A percentile compares a stretch with the other conserved stretches of the same genome.
These are phyloP conservation scores for Nannizziopsis barbatae DNA, from an alignment of 2,329 filamentous ascomycete species.

Conservation along the genomic window DNA sequence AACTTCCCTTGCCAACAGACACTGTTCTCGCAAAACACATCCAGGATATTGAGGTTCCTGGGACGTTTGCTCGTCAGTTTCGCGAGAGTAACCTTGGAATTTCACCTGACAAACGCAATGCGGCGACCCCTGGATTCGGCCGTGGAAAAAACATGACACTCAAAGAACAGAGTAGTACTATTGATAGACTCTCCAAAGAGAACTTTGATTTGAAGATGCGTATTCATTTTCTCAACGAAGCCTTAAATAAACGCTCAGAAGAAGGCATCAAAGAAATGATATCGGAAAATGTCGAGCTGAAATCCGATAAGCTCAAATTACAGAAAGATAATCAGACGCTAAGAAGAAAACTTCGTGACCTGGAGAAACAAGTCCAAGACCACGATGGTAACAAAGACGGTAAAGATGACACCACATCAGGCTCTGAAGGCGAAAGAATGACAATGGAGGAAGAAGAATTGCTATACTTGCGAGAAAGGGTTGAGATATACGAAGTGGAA, in stretches of 20 bases:
- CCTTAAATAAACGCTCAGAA: conserved; percentile 83
- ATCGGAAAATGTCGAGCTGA: conserved; percentile 89
- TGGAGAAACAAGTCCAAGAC: conserved; percentile 66
- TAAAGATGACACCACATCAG: conserved; percentile 20
- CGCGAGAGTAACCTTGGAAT: conserved; percentile 47
- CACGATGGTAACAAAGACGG: conserved; percentile 46
- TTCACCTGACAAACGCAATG: conserved; percentile 47
- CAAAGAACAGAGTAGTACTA: conserved; percentile 95
- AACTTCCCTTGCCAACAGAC: conserved; percentile 60
- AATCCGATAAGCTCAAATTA: conserved; percentile 75
- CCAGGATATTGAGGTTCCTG: conserved; percentile 79
- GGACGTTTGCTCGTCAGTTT: conserved; percentile 77
- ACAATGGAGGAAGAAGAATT: conserved; percentile 73
- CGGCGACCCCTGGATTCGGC: conserved; percentile 40
- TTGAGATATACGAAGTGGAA: conserved; percentile 72
- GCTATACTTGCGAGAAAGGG: conserved; percentile 67
- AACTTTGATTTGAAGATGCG: conserved; percentile 97
- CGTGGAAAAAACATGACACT: conserved; percentile 64
- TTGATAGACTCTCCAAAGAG: conserved; percentile 91
- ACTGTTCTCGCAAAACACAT: conserved; percentile 82
- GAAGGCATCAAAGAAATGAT: conserved; percentile 98
- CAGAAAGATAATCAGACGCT: conserved; percentile 84
- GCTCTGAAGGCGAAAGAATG: conserved; percentile 20
- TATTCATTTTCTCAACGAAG: conserved; percentile 91
- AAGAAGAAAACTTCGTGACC: conserved; percentile 67